Evolutionary conservation across 208 protist genomes (phyloP).

Genomic region (Acanthamoeba castellanii): DNA sequence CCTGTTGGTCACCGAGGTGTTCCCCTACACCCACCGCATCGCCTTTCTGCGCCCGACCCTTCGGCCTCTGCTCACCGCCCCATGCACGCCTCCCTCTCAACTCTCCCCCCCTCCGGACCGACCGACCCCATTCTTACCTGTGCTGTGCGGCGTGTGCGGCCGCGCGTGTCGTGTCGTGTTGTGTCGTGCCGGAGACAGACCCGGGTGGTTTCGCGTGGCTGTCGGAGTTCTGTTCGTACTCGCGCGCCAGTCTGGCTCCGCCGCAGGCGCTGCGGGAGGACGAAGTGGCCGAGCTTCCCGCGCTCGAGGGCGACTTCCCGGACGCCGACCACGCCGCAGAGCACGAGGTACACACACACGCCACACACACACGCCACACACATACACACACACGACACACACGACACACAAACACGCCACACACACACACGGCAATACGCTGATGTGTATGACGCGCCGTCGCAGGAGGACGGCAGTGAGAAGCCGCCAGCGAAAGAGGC

Average conservation of each 20-base stretch:
- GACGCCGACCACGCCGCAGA: not conserved
- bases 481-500: too few relatives aligned
- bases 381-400: too few relatives aligned
- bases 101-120: too few relatives aligned
- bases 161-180: not conserved
- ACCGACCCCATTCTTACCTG: too few relatives aligned
- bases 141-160: not conserved
- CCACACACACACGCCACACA: too few relatives aligned
- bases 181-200: not conserved
- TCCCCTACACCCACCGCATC: constrained; percentile 50
- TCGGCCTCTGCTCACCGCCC: constrained; percentile 5
- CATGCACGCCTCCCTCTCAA: not conserved
- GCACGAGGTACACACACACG: not conserved
- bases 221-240: constrained; percentile 22
- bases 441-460: too few relatives aligned
- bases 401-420: too few relatives aligned
- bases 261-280: not conserved
- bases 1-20: not conserved
- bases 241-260: not conserved
- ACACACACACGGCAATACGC: not conserved
- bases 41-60: not conserved
- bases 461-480: too few relatives aligned
- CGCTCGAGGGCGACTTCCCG: not conserved
- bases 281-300: not conserved
- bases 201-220: constrained; percentile 11